Base-by-base conservation (phyloP, 2,329 filamentous ascomycete genomes). In the Tolypocladium ovalisporum region DNA sequence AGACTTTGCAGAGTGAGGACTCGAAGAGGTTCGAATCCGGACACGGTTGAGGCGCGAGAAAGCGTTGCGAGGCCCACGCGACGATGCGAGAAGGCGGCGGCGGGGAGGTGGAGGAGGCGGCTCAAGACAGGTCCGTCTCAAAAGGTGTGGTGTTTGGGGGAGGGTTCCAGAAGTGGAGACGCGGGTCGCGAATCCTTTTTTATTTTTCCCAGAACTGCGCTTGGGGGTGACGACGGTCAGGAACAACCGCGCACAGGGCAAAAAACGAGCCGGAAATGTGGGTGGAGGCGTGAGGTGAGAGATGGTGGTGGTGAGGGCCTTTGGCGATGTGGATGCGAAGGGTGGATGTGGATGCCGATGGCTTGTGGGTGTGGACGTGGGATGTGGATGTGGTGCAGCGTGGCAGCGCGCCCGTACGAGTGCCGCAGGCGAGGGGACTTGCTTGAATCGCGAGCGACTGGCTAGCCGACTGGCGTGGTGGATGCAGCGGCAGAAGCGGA, bases 151-250 rank as follows among this genome's bases (percentile, higher is more conserved):
- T 62, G 73, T 70, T 74, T 71, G 72, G 73, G 73, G 73, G 71
- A 75, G 72, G 71, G 70, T 72, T 72, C 54, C 66, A 68, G 70
- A 52, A 71, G 74, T 76, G 75, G 75, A 73, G 74, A 75, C 66
- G 29, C 69, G 72, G 72, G 68, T 71, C 73, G 72, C 64, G 68
- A 68, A 40, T 70, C 67, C 70, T 73, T 73, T 71, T 62, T 62
- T 68, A 71, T 71, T 68, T 70, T 70, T 59, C 55, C 58, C 57
- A 56, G 37, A 39, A 35, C 27, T 44, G 53, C 56, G 59, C 60
- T n/a, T 62, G 65, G 60, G 56, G 52, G 47, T 47, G 47, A 34
- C 53, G 55, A 57, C 55, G 59, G 61, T 59, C 61, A 64, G 63
- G 65, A 60, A 64, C 59, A 60, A 61, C 29, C 47, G 47, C 56